Evolutionary conservation across 768 basidiomycete genomes (phyloP), one percentile per base, ranked within the genome.

Genomic region (Mycena maculata): DNA sequence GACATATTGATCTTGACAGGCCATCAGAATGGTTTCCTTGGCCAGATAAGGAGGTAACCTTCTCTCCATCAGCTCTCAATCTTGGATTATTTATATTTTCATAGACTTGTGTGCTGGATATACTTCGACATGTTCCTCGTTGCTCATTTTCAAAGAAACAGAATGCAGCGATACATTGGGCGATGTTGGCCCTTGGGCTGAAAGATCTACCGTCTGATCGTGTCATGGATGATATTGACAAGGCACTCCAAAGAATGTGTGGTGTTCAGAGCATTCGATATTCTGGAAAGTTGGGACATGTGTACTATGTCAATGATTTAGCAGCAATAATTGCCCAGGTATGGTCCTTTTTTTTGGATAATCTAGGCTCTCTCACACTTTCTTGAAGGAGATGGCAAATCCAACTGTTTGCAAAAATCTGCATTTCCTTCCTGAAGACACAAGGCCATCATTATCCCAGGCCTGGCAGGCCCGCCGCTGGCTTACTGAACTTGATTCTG

Each of bases 361-460:
- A 25, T 6, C 12, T 13, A 8, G 3, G 0, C 36, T 23, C 22
- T 18, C 22, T 25, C 6, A 25, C 52, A 6, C 5, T 39, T 22
- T 23, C 18, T 18, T 38, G 12, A 2, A 54, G 74, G 74, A 74
- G 63, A 72, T 73, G 71, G 61, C 71, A 2, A 74, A 74, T 45
- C 72, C 74, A 16, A 28, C 12, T 3, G 55, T 72, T 22, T 48
- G 65, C 11, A 33, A 44, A 10, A 59, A 72, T 44, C 36, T 73
- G 12, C 61, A 48, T n/a, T 61, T 60, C 38, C 65, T 63, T 45
- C 71, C 72, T 7, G 72, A 73, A 52, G 72, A 73, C 57, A 30
- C 61, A 22, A 64, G 60, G 1, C 16, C 27, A 2, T 8, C 49
- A 8, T 23, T 72, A 8, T 61, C 41, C 5, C 54, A 73, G 52